Evolutionary conservation across 306 rosid species (phyloP), one percentile per base, ranked within the genome.

Genomic region (Elaeagnus macrophylla): DNA sequence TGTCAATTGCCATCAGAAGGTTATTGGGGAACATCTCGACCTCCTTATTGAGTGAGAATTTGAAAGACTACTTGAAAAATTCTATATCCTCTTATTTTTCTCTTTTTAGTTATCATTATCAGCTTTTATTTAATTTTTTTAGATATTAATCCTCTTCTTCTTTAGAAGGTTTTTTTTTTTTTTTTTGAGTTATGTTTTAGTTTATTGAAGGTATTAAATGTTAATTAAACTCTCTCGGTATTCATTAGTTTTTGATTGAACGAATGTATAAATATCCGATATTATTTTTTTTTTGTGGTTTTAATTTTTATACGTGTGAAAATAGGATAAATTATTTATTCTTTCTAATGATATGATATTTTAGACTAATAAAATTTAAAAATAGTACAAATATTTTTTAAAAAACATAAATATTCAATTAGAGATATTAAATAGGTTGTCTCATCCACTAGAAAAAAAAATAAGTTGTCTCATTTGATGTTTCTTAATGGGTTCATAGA

Each of bases 1-100:
- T 76, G 83, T 65, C 95, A 86, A 77, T 70, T 90, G 72, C 86
- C 97, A 4, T 18, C 90, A 39, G 96, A 84, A 11, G 90, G 81
- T 18, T 86, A 75, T 47, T 91, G 97, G 97, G 76, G 80, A 19
- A 60, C 69, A 40, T 81, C 69, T 66, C 88, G 93, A 41, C 83
- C 97, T 42, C 79, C 96, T 14, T 91, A 80, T 62, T 85, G 71
- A 80, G 63, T 15, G 6, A 6, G 38, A 32, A 38, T n/a, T 14
- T 11, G 60, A 45, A 37, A 4, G 57, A 17, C 11, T 32, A 35
- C 12, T 14, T 39, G 10, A 43, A 45, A 13, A 67, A 7, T 39
- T 3, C 19, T 32, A 17, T 47, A 5, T 47, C 15, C n/a, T 35
- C 35, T 54, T 47, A n/a, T 51, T 51, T 47, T 49, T 41, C 15